Conservation (phyloP, 2,329 filamentous ascomycete species). For the Pyricularia pennisetigena region DNA sequence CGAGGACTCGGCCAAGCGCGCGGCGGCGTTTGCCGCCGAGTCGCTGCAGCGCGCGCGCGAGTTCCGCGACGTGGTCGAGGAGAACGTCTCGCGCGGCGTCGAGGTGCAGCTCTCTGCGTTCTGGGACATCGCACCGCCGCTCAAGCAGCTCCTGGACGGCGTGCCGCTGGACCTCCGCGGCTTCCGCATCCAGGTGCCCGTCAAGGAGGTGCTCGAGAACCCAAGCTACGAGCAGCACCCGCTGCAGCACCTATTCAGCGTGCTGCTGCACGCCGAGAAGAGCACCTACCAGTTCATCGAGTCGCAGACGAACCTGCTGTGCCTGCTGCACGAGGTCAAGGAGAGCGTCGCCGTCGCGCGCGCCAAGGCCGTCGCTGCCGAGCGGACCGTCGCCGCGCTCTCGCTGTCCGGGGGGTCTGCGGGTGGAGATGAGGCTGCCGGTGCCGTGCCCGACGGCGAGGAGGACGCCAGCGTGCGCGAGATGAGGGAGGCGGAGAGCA, state of each 20-base stretch:
- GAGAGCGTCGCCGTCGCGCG: slow-evolving; percentile 64
- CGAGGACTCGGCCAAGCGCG: slow-evolving; percentile 65
- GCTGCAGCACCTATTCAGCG: slow-evolving; percentile 79
- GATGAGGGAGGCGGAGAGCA: slow-evolving; percentile 58
- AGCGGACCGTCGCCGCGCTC: slow-evolving; percentile 32
- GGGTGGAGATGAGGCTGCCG: slow-evolving; percentile 42
- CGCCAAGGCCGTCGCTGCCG: slow-evolving; percentile 24
- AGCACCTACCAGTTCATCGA: slow-evolving; percentile 96
- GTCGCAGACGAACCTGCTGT: slow-evolving; percentile 82
- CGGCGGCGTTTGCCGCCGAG: slow-evolving; percentile 60
- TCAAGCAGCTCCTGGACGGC: slow-evolving; percentile 69
- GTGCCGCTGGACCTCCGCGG: slow-evolving; percentile 51
- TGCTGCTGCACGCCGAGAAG: slow-evolving; percentile 82
- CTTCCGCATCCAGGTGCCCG: slow-evolving; percentile 70
- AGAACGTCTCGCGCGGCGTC: slow-evolving; percentile 78
- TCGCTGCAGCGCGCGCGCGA: slow-evolving; percentile 63
- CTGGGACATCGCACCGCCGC: slow-evolving; percentile 90
- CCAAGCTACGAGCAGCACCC: slow-evolving; percentile 72
- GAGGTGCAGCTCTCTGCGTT: slow-evolving; percentile 89
- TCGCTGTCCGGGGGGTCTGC: slow-evolving; percentile 70
- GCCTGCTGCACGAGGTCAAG: slow-evolving; percentile 82
- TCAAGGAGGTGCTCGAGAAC: slow-evolving; percentile 75
- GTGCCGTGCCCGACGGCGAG: slow-evolving; percentile 27
- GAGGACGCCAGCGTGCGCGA: slow-evolving; percentile 36
- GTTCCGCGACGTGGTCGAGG: slow-evolving; percentile 70